Conservation (phyloP, 495 filamentous ascomycete species). For the Apiosordaria backusii region DNA sequence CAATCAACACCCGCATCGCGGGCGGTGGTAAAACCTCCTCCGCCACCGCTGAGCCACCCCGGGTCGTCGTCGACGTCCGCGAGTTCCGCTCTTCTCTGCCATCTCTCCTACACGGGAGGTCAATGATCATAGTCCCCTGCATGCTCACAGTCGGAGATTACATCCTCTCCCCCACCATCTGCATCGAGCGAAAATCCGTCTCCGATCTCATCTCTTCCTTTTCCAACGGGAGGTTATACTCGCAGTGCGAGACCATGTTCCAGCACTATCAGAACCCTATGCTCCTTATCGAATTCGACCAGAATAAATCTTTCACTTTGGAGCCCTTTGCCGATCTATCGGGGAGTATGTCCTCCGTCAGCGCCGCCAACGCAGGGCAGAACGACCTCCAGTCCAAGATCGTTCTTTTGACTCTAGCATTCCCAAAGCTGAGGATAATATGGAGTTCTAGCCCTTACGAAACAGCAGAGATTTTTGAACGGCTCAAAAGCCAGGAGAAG, state of each 20-base stretch:
- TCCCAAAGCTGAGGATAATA: conserved; percentile 82
- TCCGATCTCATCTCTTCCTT: conserved; percentile 88
- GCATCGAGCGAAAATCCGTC: conserved; percentile 90
- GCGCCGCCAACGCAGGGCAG: conserved; percentile 49
- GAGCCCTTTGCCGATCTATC: conserved; percentile 85
- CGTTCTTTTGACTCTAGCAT: conserved; percentile 88
- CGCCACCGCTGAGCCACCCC: conserved; percentile 86
- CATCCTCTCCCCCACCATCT: conserved; percentile 83
- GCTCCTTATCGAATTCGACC: conserved; percentile 95
- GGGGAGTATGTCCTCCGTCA: conserved; percentile 56
- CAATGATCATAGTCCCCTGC: conserved; percentile 82
- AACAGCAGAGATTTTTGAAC: conserved; percentile 93
- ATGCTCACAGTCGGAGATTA: conserved; percentile 98
- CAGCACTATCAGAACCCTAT: conserved; percentile 86
- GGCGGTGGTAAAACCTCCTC: conserved; percentile 77
- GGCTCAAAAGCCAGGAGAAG: conserved; percentile 79
- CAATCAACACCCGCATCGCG: conserved; percentile 94
- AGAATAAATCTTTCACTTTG: conserved; percentile 94
- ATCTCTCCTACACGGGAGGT: conserved; percentile 83
- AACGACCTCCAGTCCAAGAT: conserved; percentile 86
- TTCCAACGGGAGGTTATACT: conserved; percentile 84
- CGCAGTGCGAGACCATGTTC: conserved; percentile 91
- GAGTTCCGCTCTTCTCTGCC: conserved; percentile 93
- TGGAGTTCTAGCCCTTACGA: conserved; percentile 94
- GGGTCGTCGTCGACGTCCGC: conserved; percentile 90